A percentile compares a stretch with the other conserved stretches of the same genome.
Evolutionary conservation across 2,329 filamentous ascomycete genomes (phyloP).

Genomic region (Talaromyces sp.): DNA sequence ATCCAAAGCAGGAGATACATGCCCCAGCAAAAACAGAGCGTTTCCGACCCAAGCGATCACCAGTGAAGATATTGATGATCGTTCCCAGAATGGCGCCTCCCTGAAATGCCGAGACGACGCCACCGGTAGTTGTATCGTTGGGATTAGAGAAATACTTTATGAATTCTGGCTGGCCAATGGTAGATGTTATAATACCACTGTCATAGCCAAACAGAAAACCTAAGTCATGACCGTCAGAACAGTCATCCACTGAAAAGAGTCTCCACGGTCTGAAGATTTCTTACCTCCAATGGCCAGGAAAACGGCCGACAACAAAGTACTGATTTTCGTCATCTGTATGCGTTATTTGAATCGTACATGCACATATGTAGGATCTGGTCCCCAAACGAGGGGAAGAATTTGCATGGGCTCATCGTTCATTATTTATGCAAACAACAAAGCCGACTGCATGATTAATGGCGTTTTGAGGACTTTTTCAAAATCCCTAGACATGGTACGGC

Average conservation of each 20-base stretch:
- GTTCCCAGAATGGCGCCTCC: conserved; percentile 35
- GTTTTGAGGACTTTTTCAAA: too few relatives aligned
- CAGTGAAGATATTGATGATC: conserved; percentile 19
- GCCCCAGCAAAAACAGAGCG: conserved; percentile 14
- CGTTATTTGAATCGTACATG: too few relatives aligned
- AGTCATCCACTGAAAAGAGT: background rate
- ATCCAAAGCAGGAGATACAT: conserved; percentile 17
- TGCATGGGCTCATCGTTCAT: too few relatives aligned
- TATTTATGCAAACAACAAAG: too few relatives aligned
- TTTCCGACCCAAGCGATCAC: conserved; percentile 17
- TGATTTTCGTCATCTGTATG: conserved; percentile 12
- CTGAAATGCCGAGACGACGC: conserved; percentile 42
- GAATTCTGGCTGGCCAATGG: conserved; percentile 33
- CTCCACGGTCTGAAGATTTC: background rate
- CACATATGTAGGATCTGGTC: too few relatives aligned
- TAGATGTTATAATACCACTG: conserved; percentile 35
- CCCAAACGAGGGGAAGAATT: too few relatives aligned
- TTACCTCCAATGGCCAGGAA: conserved; percentile 27
- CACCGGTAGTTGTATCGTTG: conserved; percentile 27
- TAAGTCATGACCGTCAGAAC: conserved; percentile 1
- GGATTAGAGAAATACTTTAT: conserved; percentile 28
- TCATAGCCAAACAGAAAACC: conserved; percentile 39
- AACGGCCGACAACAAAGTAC: conserved; percentile 20
- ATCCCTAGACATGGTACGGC: too few relatives aligned
- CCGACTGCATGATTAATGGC: too few relatives aligned